phyloP scores from a whole-genome alignment of 129 eudicot species.

The Mikania micrantha region DNA sequence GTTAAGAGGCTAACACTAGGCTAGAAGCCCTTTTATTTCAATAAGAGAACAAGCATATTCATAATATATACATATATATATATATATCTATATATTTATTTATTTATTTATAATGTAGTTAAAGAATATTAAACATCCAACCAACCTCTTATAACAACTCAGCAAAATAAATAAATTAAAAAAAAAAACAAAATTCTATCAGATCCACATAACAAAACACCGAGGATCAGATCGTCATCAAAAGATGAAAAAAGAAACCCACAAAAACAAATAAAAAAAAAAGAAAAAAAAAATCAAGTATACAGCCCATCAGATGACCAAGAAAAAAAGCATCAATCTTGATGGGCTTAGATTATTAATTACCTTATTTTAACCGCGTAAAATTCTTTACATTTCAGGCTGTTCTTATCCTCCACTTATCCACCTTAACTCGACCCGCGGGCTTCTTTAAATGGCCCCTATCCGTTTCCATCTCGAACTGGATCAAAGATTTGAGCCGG shows the following conservation, averaged over 20 bases:
- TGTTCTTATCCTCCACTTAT: slow-evolving; percentile 40
- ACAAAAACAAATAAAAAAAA: background rate
- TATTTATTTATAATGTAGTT: too few species aligned
- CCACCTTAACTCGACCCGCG: slow-evolving; percentile 40
- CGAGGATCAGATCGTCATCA: slow-evolving; percentile 38
- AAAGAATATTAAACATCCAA: slow-evolving; percentile 17
- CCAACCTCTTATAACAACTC: slow-evolving; percentile 20
- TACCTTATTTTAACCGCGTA: background rate
- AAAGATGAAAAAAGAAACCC: slow-evolving; percentile 24
- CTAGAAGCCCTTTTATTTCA: too few species aligned
- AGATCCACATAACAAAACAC: slow-evolving; percentile 44
- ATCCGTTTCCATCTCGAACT: slow-evolving; percentile 52
- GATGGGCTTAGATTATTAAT: background rate
- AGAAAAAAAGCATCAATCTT: slow-evolving; percentile 34
- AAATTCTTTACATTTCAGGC: slow-evolving; percentile 35
- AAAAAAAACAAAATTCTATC: slow-evolving; percentile 29
- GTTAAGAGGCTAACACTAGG: too few species aligned
- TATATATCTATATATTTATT: too few species aligned
- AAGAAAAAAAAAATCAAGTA: slow-evolving; percentile 1
- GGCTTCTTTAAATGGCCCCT: slow-evolving; percentile 43
- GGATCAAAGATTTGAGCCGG: slow-evolving; percentile 56
- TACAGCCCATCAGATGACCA: slow-evolving; percentile 29
- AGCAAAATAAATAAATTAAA: slow-evolving; percentile 1
- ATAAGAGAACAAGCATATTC: too few species aligned
- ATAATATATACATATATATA: too few species aligned